Percentiles rank a stretch among this genome's conserved stretches.
phyloP scores from a whole-genome alignment of 805 yeast genomes.

The Candida khao-thaluensis region DNA sequence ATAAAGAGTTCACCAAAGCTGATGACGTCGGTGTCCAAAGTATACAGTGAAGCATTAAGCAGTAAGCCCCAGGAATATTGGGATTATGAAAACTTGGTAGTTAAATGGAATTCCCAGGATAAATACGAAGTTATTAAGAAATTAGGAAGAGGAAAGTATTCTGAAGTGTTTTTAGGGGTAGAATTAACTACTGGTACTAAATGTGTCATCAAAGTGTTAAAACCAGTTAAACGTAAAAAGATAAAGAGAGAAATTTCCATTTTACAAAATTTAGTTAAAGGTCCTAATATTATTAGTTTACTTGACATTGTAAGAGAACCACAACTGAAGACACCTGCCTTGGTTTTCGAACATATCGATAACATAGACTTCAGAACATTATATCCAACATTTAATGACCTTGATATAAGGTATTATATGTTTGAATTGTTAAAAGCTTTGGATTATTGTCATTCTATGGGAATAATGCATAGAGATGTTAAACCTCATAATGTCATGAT shows the following conservation, averaged over 20 bases:
- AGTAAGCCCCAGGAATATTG: constrained; percentile 78
- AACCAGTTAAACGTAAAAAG: constrained; percentile 91
- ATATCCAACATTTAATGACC: constrained; percentile 74
- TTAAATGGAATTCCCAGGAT: constrained; percentile 83
- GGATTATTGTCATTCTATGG: constrained; percentile 89
- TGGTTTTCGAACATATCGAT: constrained; percentile 80
- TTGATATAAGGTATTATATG: constrained; percentile 81
- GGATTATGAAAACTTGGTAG: constrained; percentile 72
- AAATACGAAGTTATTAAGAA: constrained; percentile 82
- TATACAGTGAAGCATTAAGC: constrained; percentile 77
- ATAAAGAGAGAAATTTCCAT: constrained; percentile 89
- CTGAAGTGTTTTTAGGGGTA: constrained; percentile 88
- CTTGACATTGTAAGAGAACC: constrained; percentile 88
- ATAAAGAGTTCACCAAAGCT: neutral
- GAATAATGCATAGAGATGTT: constrained; percentile 92
- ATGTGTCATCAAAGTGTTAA: constrained; percentile 86
- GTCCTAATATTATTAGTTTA: constrained; percentile 74
- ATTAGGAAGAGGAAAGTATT: constrained; percentile 89
- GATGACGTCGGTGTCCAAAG: constrained; percentile 62
- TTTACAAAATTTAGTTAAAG: constrained; percentile 77
- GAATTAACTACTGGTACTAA: constrained; percentile 58
- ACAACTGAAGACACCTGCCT: constrained; percentile 80
- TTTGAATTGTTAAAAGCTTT: constrained; percentile 77
- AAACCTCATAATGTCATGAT: constrained; percentile 94
- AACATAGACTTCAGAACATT: constrained; percentile 84